A percentile compares a stretch with the other conserved stretches of the same genome.
Evolutionary conservation across 2,329 filamentous ascomycete genomes (phyloP).

Genomic region (Beauveria bassiana): DNA sequence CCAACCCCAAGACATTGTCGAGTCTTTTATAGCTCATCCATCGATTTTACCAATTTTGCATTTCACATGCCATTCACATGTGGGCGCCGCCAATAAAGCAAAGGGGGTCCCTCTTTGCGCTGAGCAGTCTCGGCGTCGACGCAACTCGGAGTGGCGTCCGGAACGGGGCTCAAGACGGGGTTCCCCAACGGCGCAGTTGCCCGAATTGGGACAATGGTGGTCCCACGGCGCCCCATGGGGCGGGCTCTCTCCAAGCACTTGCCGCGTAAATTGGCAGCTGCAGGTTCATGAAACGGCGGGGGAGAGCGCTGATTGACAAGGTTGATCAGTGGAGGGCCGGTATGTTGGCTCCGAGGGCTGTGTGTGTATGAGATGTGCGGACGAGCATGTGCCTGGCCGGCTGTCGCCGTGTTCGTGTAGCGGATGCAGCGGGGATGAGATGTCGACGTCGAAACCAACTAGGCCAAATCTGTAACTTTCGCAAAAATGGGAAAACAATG

Average conservation of each 20-base stretch:
- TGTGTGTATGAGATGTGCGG: neutral
- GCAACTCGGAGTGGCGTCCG: neutral
- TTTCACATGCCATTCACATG: constrained; percentile 10
- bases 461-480: neutral
- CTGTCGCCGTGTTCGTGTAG: neutral
- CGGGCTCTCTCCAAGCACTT: neutral
- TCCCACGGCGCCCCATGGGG: constrained; percentile 4
- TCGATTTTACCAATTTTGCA: neutral
- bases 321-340: neutral
- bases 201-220: constrained; percentile 1
- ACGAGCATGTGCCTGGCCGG: neutral
- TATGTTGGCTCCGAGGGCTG: neutral
- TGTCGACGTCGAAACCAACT: neutral
- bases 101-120: neutral
- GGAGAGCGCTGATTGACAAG: neutral
- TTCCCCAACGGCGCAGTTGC: constrained; percentile 1
- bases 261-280: neutral
- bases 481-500: neutral
- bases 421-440: neutral
- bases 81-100: neutral
- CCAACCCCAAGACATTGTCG: neutral
- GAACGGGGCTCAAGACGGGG: neutral
- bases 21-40: constrained; percentile 4
- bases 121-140: neutral
- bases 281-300: neutral